Percentiles rank a stretch among this genome's conserved stretches.
Evolutionary conservation across 164 flowering plant genomes (phyloP).

Genomic region (Houttuynia cordata): DNA sequence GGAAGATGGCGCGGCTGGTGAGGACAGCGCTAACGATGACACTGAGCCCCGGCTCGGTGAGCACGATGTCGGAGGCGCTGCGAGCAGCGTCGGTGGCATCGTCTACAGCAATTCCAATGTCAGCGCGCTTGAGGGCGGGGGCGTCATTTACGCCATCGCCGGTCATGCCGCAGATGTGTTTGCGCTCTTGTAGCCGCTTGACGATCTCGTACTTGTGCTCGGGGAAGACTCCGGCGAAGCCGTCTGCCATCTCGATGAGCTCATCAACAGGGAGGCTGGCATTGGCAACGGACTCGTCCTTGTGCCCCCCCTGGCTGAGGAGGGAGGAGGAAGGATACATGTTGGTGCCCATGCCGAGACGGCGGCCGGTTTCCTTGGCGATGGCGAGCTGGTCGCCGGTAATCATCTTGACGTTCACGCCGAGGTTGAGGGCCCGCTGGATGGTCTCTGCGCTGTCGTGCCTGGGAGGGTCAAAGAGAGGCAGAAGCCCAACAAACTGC

Average conservation of each 20-base stretch:
- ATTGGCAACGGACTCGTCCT: constrained; percentile 12
- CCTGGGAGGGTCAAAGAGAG: constrained; percentile 25
- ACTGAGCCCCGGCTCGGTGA: constrained; percentile 34
- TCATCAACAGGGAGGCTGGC: constrained; percentile 23
- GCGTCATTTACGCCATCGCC: constrained; percentile 41
- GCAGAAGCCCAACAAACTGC: constrained; percentile 20
- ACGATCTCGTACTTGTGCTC: constrained; percentile 40
- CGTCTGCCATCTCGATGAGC: constrained; percentile 27
- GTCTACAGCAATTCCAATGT: constrained; percentile 34
- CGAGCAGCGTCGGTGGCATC: constrained; percentile 38
- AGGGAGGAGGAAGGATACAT: constrained; percentile 31
- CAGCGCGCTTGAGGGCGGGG: constrained; percentile 30
- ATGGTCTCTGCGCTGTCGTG: constrained; percentile 26
- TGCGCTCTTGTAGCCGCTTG: constrained; percentile 29
- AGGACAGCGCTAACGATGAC: constrained; percentile 23
- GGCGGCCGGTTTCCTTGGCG: constrained; percentile 25
- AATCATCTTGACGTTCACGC: constrained; percentile 27
- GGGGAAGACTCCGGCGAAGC: constrained; percentile 30
- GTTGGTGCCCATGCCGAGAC: constrained; percentile 27
- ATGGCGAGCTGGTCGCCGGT: constrained; percentile 25
- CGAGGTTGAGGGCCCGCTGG: constrained; percentile 19
- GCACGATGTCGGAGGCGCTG: constrained; percentile 32
- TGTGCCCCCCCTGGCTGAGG: constrained; percentile 18
- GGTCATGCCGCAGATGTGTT: constrained; percentile 37
- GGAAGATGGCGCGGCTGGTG: constrained; percentile 28